A percentile compares a stretch with the other conserved stretches of the same genome.
Conservation (phyloP, 192 early-diverging fungal genomes). For the Coemansia sp. region DNA sequence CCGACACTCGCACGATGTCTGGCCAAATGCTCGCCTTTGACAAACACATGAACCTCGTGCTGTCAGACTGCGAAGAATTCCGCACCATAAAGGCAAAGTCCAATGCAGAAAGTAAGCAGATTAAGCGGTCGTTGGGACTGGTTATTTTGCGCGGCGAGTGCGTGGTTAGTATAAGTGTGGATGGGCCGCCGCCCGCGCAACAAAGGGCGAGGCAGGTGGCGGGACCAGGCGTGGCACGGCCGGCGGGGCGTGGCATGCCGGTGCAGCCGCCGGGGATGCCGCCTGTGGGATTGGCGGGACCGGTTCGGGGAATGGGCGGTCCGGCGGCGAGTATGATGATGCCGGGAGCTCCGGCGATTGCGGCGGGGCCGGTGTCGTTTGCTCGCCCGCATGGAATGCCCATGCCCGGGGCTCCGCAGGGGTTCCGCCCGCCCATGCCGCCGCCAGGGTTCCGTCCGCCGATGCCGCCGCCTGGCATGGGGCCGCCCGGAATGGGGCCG, state of each 20-base stretch:
- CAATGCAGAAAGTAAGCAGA: constrained; percentile 58
- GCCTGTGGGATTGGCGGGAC: constrained; percentile 73
- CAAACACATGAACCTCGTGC: constrained; percentile 99
- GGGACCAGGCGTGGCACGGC: constrained; percentile 79
- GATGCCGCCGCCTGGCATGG: constrained; percentile 57
- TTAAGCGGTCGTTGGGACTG: constrained; percentile 89
- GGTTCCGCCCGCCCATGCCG: constrained; percentile 54
- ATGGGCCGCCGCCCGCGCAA: constrained; percentile 79
- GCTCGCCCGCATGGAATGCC: constrained; percentile 69
- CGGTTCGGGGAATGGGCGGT: constrained; percentile 94
- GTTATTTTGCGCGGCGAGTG: constrained; percentile 93
- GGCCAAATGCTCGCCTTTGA: constrained; percentile 99
- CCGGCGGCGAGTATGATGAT: constrained; percentile 89
- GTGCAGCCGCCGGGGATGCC: constrained; percentile 55
- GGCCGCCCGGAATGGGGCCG: constrained; percentile 62
- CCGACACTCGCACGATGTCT: constrained; percentile 87
- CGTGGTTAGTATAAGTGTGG: constrained; percentile 87
- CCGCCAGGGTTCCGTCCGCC: constrained; percentile 67
- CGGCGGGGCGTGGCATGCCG: constrained; percentile 77
- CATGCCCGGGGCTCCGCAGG: constrained; percentile 55
- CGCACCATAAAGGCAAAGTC: constrained; percentile 82
- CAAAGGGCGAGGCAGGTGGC: constrained; percentile 40
- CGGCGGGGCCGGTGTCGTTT: constrained; percentile 67
- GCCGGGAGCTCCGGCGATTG: constrained; percentile 64
- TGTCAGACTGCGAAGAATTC: constrained; percentile 97